Conservation (phyloP, 2,329 filamentous ascomycete genomes). For the Aspergillus brunneoviolaceus region DNA sequence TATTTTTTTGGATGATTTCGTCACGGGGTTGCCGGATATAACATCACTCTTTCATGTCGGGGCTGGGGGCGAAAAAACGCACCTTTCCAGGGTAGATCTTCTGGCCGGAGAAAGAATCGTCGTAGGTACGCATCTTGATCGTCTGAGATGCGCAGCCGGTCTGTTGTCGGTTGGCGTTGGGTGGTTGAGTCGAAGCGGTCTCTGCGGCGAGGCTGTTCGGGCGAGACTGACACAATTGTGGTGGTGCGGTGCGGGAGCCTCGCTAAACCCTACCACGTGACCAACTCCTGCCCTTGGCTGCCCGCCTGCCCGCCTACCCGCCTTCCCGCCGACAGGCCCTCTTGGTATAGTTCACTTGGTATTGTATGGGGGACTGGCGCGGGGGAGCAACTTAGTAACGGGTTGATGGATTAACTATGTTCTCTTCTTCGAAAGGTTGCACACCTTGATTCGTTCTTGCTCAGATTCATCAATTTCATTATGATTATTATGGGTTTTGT, state of each 20-base stretch:
- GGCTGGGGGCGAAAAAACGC: conserved; percentile 39
- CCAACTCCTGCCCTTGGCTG: conserved; percentile 38
- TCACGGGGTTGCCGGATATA: background rate
- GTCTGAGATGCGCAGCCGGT: conserved; percentile 48
- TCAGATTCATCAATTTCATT: background rate
- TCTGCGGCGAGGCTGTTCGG: conserved; percentile 34
- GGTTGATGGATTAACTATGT: background rate
- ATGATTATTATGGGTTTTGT: background rate
- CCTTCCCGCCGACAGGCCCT: no score
- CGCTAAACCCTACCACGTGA: conserved; percentile 49
- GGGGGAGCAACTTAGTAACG: no score
- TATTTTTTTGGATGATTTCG: background rate
- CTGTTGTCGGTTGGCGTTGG: conserved; percentile 44
- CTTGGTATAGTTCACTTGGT: background rate
- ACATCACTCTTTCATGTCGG: conserved; percentile 4
- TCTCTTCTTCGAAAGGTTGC: background rate
- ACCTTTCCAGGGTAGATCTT: conserved; percentile 82
- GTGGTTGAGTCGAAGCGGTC: conserved; percentile 45
- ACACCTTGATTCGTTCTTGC: background rate
- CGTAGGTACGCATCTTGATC: conserved; percentile 73
- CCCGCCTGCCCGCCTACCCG: background rate
- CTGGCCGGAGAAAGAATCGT: conserved; percentile 73
- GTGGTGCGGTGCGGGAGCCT: conserved; percentile 42
- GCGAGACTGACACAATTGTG: conserved; percentile 41
- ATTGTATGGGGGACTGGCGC: background rate